phyloP scores from a whole-genome alignment of 345 rosid species.

The Brassica rapa region DNA sequence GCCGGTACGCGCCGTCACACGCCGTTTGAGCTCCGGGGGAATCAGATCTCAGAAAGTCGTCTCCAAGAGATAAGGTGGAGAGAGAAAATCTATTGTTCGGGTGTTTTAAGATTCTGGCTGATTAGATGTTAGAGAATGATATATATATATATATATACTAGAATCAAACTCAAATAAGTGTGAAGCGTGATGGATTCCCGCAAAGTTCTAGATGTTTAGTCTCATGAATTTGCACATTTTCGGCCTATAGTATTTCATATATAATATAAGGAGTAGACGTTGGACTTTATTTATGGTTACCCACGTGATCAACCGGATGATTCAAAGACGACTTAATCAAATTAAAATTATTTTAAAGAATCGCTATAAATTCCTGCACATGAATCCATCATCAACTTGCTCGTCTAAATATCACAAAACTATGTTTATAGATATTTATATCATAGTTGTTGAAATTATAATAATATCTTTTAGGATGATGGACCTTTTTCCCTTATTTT shows the following conservation, averaged over 20 bases:
- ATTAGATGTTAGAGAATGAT: background rate
- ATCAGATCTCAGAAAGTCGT: no score
- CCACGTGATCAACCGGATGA: conserved; percentile 8
- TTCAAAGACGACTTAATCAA: background rate
- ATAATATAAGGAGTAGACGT: background rate
- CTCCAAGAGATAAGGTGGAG: no score
- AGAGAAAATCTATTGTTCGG: no score
- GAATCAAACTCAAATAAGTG: background rate
- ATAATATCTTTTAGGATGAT: background rate
- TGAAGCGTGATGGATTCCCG: background rate
- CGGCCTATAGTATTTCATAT: background rate
- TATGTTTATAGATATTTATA: background rate
- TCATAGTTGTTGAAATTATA: conserved; percentile 1
- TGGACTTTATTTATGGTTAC: background rate
- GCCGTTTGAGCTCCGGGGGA: no score
- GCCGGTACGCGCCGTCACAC: no score
- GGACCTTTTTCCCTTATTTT: background rate
- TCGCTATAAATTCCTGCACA: background rate
- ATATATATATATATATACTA: no score
- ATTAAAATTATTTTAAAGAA: background rate
- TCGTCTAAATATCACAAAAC: background rate
- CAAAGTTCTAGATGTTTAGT: background rate
- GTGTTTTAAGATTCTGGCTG: background rate
- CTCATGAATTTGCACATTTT: background rate
- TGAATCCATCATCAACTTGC: conserved; percentile 1